Conservation (phyloP, 352 stramenopile species). For the Phytophthora tentaculata region DNA sequence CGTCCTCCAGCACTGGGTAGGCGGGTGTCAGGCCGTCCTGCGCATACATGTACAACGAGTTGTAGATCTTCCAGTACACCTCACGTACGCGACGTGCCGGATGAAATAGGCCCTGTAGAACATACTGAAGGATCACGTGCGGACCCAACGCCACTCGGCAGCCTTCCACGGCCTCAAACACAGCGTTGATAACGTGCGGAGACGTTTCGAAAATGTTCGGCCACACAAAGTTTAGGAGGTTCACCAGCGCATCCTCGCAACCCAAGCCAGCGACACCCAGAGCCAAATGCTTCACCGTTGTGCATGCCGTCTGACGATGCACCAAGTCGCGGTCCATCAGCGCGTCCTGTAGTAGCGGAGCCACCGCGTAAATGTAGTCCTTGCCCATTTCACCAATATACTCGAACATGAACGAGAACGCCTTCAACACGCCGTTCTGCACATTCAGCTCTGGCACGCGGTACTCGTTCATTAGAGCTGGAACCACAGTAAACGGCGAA, state of each 20-base stretch:
- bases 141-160: slow-evolving; percentile 96
- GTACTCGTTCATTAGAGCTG: slow-evolving; percentile 99
- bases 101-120: slow-evolving; percentile 98
- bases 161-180: slow-evolving; percentile 98
- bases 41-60: slow-evolving; percentile 99
- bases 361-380: slow-evolving; percentile 99
- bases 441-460: slow-evolving; percentile 99
- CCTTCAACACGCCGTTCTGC: slow-evolving; percentile 99
- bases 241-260: slow-evolving; percentile 98
- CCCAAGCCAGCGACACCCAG: slow-evolving; percentile 96
- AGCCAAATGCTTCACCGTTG: slow-evolving; percentile 97
- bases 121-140: slow-evolving; percentile 97
- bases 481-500: slow-evolving; percentile 98
- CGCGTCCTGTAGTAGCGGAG: slow-evolving; percentile 98
- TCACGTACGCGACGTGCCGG: slow-evolving; percentile 97
- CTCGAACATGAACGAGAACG: slow-evolving; percentile 99
- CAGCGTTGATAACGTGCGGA: slow-evolving; percentile 98
- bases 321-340: slow-evolving; percentile 99
- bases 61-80: slow-evolving; percentile 99
- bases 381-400: slow-evolving; percentile 99
- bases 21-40: slow-evolving; percentile 96
- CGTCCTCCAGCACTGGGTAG: slow-evolving; percentile 97
- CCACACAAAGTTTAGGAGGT: slow-evolving; percentile 99
- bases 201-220: slow-evolving; percentile 99
- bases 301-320: slow-evolving; percentile 98